Percentiles rank a stretch among this genome's conserved stretches.
phyloP scores from a whole-genome alignment of 108 stramenopile species.

The Stephanodiscus minutulus region DNA sequence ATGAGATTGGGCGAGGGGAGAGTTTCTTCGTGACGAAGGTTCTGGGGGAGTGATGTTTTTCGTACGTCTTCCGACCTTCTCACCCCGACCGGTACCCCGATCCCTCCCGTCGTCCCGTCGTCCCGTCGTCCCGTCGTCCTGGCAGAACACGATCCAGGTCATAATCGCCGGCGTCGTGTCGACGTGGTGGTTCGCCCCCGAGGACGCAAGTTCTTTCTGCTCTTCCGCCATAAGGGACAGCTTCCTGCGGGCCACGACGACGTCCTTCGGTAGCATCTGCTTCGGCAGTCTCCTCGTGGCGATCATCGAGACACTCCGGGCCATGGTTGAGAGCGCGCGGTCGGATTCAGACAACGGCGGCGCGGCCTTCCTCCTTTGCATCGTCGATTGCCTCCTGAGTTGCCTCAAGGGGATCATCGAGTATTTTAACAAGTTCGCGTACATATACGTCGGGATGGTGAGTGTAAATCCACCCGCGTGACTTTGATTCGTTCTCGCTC shows the following conservation, averaged over 20 bases:
- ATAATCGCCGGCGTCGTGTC: conserved; percentile 80
- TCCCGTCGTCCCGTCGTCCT: conserved; percentile 50
- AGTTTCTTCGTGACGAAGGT: too few species aligned
- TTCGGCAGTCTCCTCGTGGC: conserved; percentile 87
- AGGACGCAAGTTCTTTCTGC: conserved; percentile 66
- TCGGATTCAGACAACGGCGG: conserved; percentile 54
- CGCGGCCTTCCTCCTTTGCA: conserved; percentile 59
- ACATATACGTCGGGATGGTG: conserved; percentile 82
- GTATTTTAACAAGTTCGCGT: conserved; percentile 82
- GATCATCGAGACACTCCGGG: conserved; percentile 73
- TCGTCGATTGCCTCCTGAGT: conserved; percentile 70
- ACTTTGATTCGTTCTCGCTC: neutral
- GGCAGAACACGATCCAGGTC: conserved; percentile 80
- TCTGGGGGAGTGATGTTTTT: neutral
- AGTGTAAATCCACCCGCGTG: conserved; percentile 8
- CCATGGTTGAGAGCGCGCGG: conserved; percentile 56
- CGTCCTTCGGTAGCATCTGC: conserved; percentile 89
- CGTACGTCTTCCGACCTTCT: neutral
- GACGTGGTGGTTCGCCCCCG: conserved; percentile 91
- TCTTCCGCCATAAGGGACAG: conserved; percentile 56
- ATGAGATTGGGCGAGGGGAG: too few species aligned
- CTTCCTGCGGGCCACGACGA: conserved; percentile 69
- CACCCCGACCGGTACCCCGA: conserved; percentile 43
- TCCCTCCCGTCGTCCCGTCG: conserved; percentile 60
- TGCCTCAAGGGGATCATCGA: conserved; percentile 70